phyloP scores from a whole-genome alignment of 1,139 yeast genomes.

The Blastobotrys buckinghamii region DNA sequence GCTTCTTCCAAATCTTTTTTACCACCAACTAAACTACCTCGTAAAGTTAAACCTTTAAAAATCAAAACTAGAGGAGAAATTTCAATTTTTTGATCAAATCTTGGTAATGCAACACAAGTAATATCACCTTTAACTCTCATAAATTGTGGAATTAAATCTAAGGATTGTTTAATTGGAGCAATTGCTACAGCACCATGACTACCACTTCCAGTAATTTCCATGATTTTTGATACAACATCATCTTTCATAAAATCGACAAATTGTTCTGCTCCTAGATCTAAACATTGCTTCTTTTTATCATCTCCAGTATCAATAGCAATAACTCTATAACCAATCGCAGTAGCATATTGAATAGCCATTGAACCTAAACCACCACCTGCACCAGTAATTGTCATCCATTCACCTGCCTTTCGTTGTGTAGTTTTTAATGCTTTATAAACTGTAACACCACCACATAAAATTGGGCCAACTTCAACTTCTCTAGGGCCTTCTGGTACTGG shows the following conservation, averaged over 20 bases:
- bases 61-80: slow-evolving; percentile 51
- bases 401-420: slow-evolving; percentile 55
- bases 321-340: slow-evolving; percentile 67
- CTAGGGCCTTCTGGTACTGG: slow-evolving; percentile 60
- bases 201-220: slow-evolving; percentile 53
- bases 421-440: slow-evolving; percentile 70
- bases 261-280: slow-evolving; percentile 56
- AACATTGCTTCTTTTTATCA: slow-evolving; percentile 50
- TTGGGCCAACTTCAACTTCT: slow-evolving; percentile 64
- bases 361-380: slow-evolving; percentile 79
- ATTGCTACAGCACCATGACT: slow-evolving; percentile 70
- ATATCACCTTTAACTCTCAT: slow-evolving; percentile 64
- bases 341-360: slow-evolving; percentile 66
- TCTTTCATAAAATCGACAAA: slow-evolving; percentile 51
- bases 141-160: slow-evolving; percentile 54
- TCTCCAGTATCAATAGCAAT: slow-evolving; percentile 66
- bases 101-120: slow-evolving; percentile 69
- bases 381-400: slow-evolving; percentile 71
- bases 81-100: slow-evolving; percentile 47
- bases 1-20: slow-evolving; percentile 69
- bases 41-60: slow-evolving; percentile 50
- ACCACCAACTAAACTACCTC: slow-evolving; percentile 68
- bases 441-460: slow-evolving; percentile 70
- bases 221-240: slow-evolving; percentile 40
- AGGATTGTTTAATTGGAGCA: slow-evolving; percentile 63